Conservation (phyloP, 176 grass and related monocot species). For the Echinochloa phyllopogon region DNA sequence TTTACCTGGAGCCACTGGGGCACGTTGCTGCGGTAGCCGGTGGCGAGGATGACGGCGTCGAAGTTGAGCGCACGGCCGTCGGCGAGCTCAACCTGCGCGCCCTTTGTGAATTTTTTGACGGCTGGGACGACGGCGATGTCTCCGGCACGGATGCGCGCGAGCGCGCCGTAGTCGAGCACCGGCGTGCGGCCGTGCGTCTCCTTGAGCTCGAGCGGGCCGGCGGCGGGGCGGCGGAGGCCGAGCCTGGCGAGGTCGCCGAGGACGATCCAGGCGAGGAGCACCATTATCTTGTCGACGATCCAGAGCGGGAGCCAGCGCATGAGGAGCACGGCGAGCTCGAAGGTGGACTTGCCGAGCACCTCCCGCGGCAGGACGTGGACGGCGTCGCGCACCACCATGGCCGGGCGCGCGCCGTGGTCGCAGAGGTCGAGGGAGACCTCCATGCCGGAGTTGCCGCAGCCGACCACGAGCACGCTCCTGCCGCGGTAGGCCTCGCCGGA, state of each 20-base stretch:
- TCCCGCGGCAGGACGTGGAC: slow-evolving; percentile 85
- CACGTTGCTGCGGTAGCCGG: slow-evolving; percentile 85
- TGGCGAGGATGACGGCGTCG: slow-evolving; percentile 81
- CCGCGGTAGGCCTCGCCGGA: slow-evolving; percentile 63
- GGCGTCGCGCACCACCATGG: slow-evolving; percentile 85
- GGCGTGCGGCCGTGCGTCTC: slow-evolving; percentile 71
- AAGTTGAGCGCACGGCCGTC: slow-evolving; percentile 54
- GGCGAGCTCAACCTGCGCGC: slow-evolving; percentile 51
- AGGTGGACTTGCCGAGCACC: slow-evolving; percentile 76
- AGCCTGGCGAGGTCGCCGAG: slow-evolving; percentile 62
- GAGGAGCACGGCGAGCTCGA: slow-evolving; percentile 76
- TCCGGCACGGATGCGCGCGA: slow-evolving; percentile 53
- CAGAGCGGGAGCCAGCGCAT: slow-evolving; percentile 82
- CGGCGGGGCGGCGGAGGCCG: slow-evolving; percentile 68
- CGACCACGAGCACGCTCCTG: slow-evolving; percentile 74
- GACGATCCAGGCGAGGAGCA: slow-evolving; percentile 64
- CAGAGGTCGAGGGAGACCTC: slow-evolving; percentile 86
- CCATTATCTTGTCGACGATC: slow-evolving; percentile 73
- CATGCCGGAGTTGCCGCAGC: slow-evolving; percentile 92
- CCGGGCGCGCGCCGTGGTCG: slow-evolving; percentile 58
- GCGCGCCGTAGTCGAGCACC: slow-evolving; percentile 70
- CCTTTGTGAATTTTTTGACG: slow-evolving; percentile 44
- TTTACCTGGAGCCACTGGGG: slow-evolving; percentile 84
- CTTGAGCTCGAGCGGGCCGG: slow-evolving; percentile 77
- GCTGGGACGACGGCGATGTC: slow-evolving; percentile 76